Percentiles rank a stretch among this genome's conserved stretches.
phyloP scores from a whole-genome alignment of 2,329 filamentous ascomycete species.

The Aspergillus fumigatus region DNA sequence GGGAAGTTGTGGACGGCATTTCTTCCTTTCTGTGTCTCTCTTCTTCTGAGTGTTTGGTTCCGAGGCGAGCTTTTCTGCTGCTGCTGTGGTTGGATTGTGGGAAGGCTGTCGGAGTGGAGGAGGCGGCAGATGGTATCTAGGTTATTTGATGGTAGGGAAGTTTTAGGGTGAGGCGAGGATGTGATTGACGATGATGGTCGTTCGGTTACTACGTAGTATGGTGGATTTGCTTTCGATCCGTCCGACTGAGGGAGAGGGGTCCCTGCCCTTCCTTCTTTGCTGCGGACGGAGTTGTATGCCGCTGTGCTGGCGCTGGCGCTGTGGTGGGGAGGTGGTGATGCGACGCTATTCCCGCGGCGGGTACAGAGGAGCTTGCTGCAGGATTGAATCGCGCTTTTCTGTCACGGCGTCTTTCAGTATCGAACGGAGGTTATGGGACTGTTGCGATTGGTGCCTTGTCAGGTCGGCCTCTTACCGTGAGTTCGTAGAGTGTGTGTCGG shows the following conservation, averaged over 20 bases:
- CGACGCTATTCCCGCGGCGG: neutral
- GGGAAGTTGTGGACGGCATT: slow-evolving; percentile 9
- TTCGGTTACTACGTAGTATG: neutral
- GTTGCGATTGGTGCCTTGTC: neutral
- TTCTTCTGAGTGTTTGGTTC: neutral
- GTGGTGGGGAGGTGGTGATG: neutral
- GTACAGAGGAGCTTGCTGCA: neutral
- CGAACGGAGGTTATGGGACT: neutral
- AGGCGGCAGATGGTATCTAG: neutral
- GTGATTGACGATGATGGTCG: neutral
- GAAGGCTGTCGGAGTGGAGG: neutral
- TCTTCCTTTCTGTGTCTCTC: neutral
- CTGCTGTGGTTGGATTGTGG: neutral
- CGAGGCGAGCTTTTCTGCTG: neutral
- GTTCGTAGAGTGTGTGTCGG: neutral
- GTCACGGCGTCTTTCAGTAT: neutral
- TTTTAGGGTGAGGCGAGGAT: neutral
- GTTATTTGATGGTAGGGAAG: neutral
- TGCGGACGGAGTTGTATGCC: neutral
- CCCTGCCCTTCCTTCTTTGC: neutral
- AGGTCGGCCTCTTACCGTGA: neutral
- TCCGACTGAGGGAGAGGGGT: neutral
- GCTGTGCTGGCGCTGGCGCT: neutral
- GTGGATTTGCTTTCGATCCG: neutral
- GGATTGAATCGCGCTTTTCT: neutral